Evolutionary conservation across 2,329 filamentous ascomycete species (phyloP), one percentile per base, ranked within the genome.

Genomic region (Trichoderma citrinoviride): DNA sequence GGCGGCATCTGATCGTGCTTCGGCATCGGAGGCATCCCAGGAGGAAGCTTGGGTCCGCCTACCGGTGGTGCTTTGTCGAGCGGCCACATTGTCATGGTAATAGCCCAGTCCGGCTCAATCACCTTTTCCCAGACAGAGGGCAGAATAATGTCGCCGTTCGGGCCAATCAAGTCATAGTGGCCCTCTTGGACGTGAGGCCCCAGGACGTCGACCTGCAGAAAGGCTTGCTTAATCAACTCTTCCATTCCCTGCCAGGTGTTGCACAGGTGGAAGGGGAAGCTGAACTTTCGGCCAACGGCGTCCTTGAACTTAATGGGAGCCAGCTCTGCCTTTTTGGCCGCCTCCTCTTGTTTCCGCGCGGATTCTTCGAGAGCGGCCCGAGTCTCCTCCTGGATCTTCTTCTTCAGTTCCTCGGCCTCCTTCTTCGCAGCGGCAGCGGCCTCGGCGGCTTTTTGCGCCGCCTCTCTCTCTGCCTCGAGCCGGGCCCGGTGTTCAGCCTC

Each of bases 221-320:
- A 95, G 19, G 91, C 91, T 78, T 94, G 91, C 73, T 90, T 90
- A 74, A 95, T 94, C 43, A 95, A 83, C 53, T 92, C 89, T 75
- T 94, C 90, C 90, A 95, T 94, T 19, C 90, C 90, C 90, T 83
- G 81, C 92, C 92, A 96, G 3, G 89, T 95, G 72, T 88, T 87
- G 77, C 93, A 97, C 33, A 96, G 77, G 68, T 93, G 87, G 78
- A 89, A 97, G 1, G 93, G 93, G 73, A 97, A 97, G 77, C 87
- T 95, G 76, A 96, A 97, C 76, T 96, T 97, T 69, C 93, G 85
- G 37, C 92, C 91, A 17, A 97, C 87, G 0, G 93, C 93, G 74
- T 97, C 93, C 77, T 96, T 96, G 80, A 96, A 96, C 70, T 89
- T 89, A 75, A 97, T 91, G 2, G 91, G 91, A 49, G 87, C 82